Evolutionary conservation across 768 basidiomycete species (phyloP).

Genomic region (Amanita rimosa): DNA sequence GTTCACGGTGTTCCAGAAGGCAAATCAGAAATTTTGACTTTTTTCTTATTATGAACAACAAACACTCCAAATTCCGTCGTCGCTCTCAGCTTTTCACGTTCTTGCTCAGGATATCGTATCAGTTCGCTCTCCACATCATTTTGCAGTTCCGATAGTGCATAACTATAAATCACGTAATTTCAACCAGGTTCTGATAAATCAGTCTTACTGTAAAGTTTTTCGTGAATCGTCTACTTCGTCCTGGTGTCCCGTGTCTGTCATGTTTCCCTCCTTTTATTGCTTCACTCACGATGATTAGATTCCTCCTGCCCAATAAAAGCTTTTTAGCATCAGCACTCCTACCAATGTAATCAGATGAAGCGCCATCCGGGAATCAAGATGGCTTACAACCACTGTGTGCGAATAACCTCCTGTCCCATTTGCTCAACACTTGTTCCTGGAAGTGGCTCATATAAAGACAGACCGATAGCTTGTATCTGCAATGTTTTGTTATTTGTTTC

Average conservation of each 20-base stretch:
- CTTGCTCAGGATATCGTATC: conserved; percentile 50
- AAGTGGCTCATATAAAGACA: conserved; percentile 89
- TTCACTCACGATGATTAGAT: conserved; percentile 67
- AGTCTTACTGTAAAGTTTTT: conserved; percentile 72
- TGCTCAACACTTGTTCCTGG: conserved; percentile 63
- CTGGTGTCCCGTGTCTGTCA: conserved; percentile 21
- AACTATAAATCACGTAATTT: conserved; percentile 32
- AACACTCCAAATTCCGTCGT: conserved; percentile 84
- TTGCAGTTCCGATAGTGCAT: conserved; percentile 81
- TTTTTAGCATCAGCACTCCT: conserved; percentile 60
- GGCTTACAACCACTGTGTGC: conserved; percentile 93
- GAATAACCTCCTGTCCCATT: conserved; percentile 75
- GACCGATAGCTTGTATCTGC: conserved; percentile 92
- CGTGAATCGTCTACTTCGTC: conserved; percentile 86
- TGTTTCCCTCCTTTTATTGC: not conserved
- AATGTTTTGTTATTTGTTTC: conserved; percentile 62
- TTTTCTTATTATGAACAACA: conserved; percentile 91
- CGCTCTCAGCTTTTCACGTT: conserved; percentile 54
- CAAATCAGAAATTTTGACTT: conserved; percentile 70
- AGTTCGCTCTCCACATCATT: conserved; percentile 78
- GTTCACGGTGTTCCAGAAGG: conserved; percentile 51
- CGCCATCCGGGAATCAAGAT: conserved; percentile 4
- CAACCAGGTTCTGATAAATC: not conserved
- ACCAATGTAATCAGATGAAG: not conserved
- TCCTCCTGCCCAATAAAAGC: conserved; percentile 66